These are phyloP conservation scores for Gaeumannomyces sp. DNA, from an alignment of 2,329 filamentous ascomycete species.

Conservation along the genomic window DNA sequence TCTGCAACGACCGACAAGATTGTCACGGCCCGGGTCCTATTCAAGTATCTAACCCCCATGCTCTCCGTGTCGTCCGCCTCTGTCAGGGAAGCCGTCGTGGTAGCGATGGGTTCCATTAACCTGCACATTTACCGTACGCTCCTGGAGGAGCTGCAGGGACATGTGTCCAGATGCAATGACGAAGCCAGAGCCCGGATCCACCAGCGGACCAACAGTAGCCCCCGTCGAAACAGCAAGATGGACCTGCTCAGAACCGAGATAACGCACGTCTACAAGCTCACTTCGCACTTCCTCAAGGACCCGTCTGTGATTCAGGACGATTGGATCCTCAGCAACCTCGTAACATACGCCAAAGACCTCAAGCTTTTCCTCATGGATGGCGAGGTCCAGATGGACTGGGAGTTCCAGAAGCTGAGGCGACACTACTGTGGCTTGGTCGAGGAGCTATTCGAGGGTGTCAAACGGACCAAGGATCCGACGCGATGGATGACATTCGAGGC, in stretches of 20 bases:
- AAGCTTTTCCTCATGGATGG: slow-evolving; percentile 92
- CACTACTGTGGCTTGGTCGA: slow-evolving; percentile 95
- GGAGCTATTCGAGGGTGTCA: slow-evolving; percentile 86
- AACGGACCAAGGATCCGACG: slow-evolving; percentile 74
- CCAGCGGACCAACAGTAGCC: slow-evolving; percentile 76
- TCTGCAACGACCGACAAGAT: slow-evolving; percentile 67
- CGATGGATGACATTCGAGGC: slow-evolving; percentile 98
- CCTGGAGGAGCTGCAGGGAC: slow-evolving; percentile 82
- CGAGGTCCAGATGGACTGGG: slow-evolving; percentile 90
- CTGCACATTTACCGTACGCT: slow-evolving; percentile 87
- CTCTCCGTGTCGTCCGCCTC: slow-evolving; percentile 72
- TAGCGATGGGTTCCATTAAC: slow-evolving; percentile 91
- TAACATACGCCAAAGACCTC: slow-evolving; percentile 84
- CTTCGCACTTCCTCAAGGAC: slow-evolving; percentile 78
- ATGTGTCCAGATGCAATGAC: slow-evolving; percentile 79
- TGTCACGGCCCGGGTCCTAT: slow-evolving; percentile 79
- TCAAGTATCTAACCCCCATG: slow-evolving; percentile 85
- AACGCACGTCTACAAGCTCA: slow-evolving; percentile 92
- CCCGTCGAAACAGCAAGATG: slow-evolving; percentile 73
- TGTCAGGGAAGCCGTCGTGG: slow-evolving; percentile 83
- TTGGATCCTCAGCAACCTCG: slow-evolving; percentile 83
- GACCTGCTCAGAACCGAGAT: slow-evolving; percentile 89
- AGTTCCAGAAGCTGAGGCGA: slow-evolving; percentile 83
- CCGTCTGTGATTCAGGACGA: slow-evolving; percentile 77
- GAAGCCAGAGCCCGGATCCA: slow-evolving; percentile 84